Evolutionary conservation across 805 yeast genomes (phyloP).

Genomic region (Sporopachydermia lactativora): DNA sequence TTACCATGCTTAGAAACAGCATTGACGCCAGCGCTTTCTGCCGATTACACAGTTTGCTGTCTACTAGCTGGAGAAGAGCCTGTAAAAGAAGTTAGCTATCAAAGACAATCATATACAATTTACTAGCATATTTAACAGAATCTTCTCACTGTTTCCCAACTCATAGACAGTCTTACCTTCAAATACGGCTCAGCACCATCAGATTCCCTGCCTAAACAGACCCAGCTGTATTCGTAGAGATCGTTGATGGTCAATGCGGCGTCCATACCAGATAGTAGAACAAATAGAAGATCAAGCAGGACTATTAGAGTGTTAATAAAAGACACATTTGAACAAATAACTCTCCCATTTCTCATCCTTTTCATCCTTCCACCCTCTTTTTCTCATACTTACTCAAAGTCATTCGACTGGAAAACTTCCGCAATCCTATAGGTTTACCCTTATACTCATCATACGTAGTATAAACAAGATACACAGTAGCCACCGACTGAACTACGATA

Average conservation of each 20-base stretch:
- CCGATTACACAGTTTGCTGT: constrained; percentile 47
- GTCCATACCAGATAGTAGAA: constrained; percentile 82
- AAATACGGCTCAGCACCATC: no score
- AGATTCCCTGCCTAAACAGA: no score
- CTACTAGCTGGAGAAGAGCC: constrained; percentile 11
- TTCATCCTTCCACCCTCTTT: no score
- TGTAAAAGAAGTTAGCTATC: not conserved
- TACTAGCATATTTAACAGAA: not conserved
- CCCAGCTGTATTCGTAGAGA: constrained; percentile 71
- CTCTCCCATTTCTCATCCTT: no score
- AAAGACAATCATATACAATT: no score
- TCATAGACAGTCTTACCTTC: no score
- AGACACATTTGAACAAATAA: not conserved
- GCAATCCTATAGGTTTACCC: constrained; percentile 82
- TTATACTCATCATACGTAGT: constrained; percentile 85
- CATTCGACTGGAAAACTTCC: constrained; percentile 76
- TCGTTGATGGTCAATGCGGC: constrained; percentile 77
- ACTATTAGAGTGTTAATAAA: constrained; percentile 20
- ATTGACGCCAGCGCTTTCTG: constrained; percentile 73
- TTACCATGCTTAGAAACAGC: constrained; percentile 54
- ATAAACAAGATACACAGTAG: constrained; percentile 62
- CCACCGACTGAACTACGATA: constrained; percentile 66
- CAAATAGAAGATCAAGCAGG: constrained; percentile 71
- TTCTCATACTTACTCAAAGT: constrained; percentile 36
- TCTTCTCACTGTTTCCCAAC: not conserved